Conservation (phyloP, 2,329 filamentous ascomycete species). For the Fusarium mundagurra region DNA sequence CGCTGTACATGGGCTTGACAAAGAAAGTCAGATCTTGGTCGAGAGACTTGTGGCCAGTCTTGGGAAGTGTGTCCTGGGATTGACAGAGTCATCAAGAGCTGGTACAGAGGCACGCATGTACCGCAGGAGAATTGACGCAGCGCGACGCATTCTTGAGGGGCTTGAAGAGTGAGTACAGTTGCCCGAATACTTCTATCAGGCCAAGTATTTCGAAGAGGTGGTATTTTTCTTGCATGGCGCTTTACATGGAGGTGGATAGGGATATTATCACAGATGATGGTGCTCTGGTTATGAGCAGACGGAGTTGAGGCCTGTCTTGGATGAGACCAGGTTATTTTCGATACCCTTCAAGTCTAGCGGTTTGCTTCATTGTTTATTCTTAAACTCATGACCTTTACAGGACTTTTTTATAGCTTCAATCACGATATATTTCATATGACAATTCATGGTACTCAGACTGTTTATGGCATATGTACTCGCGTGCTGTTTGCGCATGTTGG, state of each 20-base stretch:
- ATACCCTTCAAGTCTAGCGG: slow-evolving; percentile 42
- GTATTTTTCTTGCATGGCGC: slow-evolving; percentile 26
- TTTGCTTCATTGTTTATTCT: slow-evolving; percentile 14
- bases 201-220: slow-evolving; percentile 1
- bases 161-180: slow-evolving; percentile 56
- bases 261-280: slow-evolving; percentile 18
- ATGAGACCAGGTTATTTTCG: slow-evolving; percentile 41
- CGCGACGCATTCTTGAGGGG: slow-evolving; percentile 77
- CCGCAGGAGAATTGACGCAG: slow-evolving; percentile 78
- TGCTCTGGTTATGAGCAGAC: slow-evolving; percentile 37
- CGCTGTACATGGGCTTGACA: slow-evolving; percentile 58
- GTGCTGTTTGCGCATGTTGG: background rate
- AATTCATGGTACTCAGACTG: background rate
- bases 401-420: background rate
- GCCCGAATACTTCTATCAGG: background rate
- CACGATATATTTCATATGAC: background rate
- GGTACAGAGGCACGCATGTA: slow-evolving; percentile 71
- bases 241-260: slow-evolving; percentile 18
- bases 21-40: slow-evolving; percentile 68
- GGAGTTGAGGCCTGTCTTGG: slow-evolving; percentile 39
- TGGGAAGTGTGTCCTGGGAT: slow-evolving; percentile 67
- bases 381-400: background rate
- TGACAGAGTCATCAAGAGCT: slow-evolving; percentile 64
- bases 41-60: slow-evolving; percentile 68
- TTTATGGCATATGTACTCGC: background rate